A percentile compares a stretch with the other conserved stretches of the same genome.
These are phyloP conservation scores for Coffea humblotiana DNA, from an alignment of 305 asterid species.

Conservation along the genomic window DNA sequence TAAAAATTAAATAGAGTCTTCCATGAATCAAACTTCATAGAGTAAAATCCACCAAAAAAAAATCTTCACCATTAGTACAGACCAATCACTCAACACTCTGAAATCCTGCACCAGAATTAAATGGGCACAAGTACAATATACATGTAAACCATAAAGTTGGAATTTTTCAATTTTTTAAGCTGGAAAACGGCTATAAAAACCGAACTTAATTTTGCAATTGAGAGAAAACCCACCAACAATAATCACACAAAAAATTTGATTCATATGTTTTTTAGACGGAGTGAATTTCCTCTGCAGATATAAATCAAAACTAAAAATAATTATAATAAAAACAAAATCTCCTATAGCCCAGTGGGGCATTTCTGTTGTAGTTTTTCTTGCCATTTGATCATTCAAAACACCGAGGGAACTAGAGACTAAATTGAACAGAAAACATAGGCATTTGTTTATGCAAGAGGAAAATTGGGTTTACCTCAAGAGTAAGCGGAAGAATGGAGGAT, in stretches of 20 bases:
- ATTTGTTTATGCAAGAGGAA: no score
- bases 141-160: no score
- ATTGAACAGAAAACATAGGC: not conserved
- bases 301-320: not conserved
- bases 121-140: not conserved
- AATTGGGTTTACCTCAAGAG: not conserved
- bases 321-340: no score
- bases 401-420: not conserved
- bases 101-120: not conserved
- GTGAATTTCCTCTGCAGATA: no score
- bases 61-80: not conserved
- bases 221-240: not conserved
- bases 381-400: not conserved
- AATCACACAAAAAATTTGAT: not conserved
- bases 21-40: not conserved
- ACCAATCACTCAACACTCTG: not conserved
- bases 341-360: not conserved
- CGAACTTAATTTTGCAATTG: not conserved
- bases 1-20: not conserved
- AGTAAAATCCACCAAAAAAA: not conserved
- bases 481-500: not conserved
- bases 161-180: not conserved
- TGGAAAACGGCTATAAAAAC: not conserved
- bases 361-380: not conserved
- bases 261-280: not conserved